Base-by-base conservation (phyloP, 2,329 filamentous ascomycete species). In the Pyrenochaeta sp. region DNA sequence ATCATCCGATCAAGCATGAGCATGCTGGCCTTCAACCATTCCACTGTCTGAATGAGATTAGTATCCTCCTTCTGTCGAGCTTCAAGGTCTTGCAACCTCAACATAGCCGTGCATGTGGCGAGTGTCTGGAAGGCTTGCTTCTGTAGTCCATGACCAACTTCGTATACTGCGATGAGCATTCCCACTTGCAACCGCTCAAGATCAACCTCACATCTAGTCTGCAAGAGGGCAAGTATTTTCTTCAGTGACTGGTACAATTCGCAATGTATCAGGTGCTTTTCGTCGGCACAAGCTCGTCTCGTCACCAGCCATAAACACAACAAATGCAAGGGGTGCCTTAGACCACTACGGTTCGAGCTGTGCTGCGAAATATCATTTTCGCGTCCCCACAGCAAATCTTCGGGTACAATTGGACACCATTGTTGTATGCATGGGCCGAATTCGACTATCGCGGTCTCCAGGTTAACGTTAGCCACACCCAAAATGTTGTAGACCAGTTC, bases 391-490 rank as follows among this genome's bases (percentile, higher is more conserved):
- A 61, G 46, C 9, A 54, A 33, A 14, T 58, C 50, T 18, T 52
- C 54, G 3, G 33, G 35, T 7, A 58, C 32, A n/a, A 63, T 45
- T 23, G 56, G 60, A 50, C 57, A 58, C 60, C 56, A 63, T 41
- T 63, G 56, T 27, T 60, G 54, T 12, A 63, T 51, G 29, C 56
- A 54, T 11, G 60, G 47, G 5, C 54, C 57, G 33, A 58, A 55
- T 27, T 63, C 51, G 10, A 35, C 46, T 10, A 63, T 30, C 12
- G 45, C 37, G 21, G 20, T 18, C 1, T 40, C 15, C 9, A 60
- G 9, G 17, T 50, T 40, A 17, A 57, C 41, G 12, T 54, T 49
- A 11, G 51, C 44, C 4, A 45, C 23, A 17, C 48, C 51, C 10
- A 58, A 35, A 11, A 55, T 35, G 6, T 55, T 42, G 17, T 30